phyloP scores from a whole-genome alignment of 768 basidiomycete genomes.

The Clavulina sp. region DNA sequence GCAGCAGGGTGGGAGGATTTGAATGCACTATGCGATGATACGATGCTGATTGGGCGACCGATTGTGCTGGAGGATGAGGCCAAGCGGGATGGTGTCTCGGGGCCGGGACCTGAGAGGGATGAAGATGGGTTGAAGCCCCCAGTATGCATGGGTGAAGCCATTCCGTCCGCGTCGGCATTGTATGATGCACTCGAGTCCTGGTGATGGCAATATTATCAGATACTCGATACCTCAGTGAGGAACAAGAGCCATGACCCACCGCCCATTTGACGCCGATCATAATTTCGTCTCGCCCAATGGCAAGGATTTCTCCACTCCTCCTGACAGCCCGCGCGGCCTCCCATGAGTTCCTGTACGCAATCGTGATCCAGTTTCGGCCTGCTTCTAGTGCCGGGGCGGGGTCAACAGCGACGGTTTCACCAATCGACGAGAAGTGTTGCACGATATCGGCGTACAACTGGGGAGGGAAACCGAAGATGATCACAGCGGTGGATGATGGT shows the following conservation, averaged over 20 bases:
- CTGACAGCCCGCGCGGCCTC: constrained; percentile 66
- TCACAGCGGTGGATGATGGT: constrained; percentile 27
- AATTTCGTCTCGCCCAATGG: constrained; percentile 34
- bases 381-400: constrained; percentile 30
- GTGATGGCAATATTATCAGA: not conserved
- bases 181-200: not conserved
- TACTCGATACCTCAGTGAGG: not conserved
- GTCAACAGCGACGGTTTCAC: constrained; percentile 50
- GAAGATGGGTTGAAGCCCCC: too few relatives aligned
- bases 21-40: not conserved
- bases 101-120: too few relatives aligned
- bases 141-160: not conserved
- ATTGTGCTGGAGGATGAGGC: not conserved
- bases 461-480: constrained; percentile 79
- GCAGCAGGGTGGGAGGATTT: not conserved
- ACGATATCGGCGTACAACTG: constrained; percentile 45
- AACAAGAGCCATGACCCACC: constrained; percentile 28
- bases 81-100: not conserved
- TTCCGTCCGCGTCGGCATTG: not conserved
- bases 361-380: constrained; percentile 63
- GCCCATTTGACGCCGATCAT: constrained; percentile 84
- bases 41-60: not conserved
- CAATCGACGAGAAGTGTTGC: constrained; percentile 25
- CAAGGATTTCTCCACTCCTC: constrained; percentile 64
- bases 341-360: constrained; percentile 51